Percentiles rank a stretch among this genome's conserved stretches.
These are phyloP conservation scores for Anastatica hierochuntica DNA, from an alignment of 345 rosid species.

Conservation along the genomic window DNA sequence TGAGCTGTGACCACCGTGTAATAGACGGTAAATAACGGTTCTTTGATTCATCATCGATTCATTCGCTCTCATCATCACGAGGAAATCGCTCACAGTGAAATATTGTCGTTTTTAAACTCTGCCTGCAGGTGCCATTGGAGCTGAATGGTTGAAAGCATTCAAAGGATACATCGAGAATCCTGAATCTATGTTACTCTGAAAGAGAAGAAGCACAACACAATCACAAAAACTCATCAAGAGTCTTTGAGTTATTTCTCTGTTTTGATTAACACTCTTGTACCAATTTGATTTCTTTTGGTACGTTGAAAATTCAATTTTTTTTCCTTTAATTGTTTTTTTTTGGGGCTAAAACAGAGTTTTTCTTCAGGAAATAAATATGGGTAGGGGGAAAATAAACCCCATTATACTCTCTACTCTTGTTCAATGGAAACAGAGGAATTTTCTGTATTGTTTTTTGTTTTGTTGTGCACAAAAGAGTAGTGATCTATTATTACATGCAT, in stretches of 20 bases:
- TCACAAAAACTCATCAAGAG: background rate
- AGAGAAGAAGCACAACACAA: too few species aligned
- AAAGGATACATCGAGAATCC: conserved; percentile 92
- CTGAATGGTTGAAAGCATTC: conserved; percentile 95
- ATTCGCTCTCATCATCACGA: background rate
- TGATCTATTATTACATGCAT: too few species aligned
- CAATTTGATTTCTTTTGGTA: conserved; percentile 8
- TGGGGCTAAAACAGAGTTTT: background rate
- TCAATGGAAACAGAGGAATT: too few species aligned
- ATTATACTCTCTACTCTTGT: too few species aligned
- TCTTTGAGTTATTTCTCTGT: background rate
- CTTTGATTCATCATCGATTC: background rate
- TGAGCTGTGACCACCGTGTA: conserved; percentile 98
- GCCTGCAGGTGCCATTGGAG: conserved; percentile 89
- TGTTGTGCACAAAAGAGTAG: too few species aligned
- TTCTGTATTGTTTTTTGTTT: too few species aligned
- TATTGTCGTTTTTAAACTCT: too few species aligned
- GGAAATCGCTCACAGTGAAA: too few species aligned
- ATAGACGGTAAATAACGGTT: conserved; percentile 50
- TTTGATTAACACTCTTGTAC: conserved; percentile 10
- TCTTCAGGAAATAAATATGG: conserved; percentile 8
- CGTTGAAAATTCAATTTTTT: background rate
- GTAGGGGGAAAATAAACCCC: background rate
- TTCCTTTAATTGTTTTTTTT: background rate
- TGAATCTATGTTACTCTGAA: conserved; percentile 80